Conservation (phyloP, 2,329 filamentous ascomycete genomes). For the Microsporum canis region DNA sequence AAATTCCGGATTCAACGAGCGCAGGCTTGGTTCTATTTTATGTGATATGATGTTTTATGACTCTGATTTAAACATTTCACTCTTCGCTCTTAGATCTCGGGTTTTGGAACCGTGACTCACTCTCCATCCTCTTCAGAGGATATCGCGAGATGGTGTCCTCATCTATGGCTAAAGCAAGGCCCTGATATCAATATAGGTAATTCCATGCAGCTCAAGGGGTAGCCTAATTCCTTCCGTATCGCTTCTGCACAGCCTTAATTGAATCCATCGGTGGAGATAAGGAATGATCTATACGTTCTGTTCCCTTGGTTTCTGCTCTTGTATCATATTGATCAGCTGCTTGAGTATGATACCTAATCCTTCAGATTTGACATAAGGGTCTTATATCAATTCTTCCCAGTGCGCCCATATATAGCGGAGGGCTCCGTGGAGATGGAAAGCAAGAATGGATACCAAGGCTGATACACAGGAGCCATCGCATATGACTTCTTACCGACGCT, state of each 20-base stretch:
- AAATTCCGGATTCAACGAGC: neutral
- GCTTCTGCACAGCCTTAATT: neutral
- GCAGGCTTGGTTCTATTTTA: too few relatives aligned
- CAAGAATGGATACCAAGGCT: neutral
- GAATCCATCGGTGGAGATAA: neutral
- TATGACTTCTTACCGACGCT: neutral
- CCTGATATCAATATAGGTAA: neutral
- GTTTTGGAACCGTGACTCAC: neutral
- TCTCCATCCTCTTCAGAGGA: neutral
- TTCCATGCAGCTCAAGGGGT: neutral
- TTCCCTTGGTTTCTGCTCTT: neutral
- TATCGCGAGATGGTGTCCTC: neutral
- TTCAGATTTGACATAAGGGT: neutral
- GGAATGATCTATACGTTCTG: neutral
- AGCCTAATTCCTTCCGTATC: neutral
- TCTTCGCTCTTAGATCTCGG: neutral
- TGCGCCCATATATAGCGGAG: neutral
- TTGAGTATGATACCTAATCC: neutral
- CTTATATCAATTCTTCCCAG: too few relatives aligned
- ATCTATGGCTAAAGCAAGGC: neutral
- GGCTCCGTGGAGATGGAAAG: neutral
- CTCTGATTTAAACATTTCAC: neutral
- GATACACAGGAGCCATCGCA: neutral
- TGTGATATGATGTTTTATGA: too few relatives aligned
- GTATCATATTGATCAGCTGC: slow-evolving; percentile 1